Percentiles rank a stretch among this genome's conserved stretches.
These are phyloP conservation scores for Citrus inodora DNA, from an alignment of 345 rosid species.

Conservation along the genomic window DNA sequence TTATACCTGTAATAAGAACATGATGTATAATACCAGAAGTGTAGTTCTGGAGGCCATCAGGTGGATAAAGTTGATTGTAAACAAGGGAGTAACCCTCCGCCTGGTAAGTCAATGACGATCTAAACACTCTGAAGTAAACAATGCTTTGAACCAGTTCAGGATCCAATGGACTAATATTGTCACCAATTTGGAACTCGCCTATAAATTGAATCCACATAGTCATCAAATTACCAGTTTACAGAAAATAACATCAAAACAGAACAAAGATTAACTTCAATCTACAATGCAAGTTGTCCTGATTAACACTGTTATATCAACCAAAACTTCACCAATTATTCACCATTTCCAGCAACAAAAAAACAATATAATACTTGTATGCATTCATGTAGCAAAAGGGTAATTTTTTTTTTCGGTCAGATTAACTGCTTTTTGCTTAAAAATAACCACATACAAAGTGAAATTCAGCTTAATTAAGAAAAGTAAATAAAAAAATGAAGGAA, in stretches of 20 bases:
- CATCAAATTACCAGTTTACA: not conserved
- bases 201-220: constrained; percentile 7
- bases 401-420: not conserved
- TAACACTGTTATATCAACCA: not conserved
- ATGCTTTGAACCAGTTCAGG: constrained; percentile 50
- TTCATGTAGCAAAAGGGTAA: not conserved
- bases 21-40: constrained; percentile 89
- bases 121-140: constrained; percentile 50
- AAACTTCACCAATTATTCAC: not conserved
- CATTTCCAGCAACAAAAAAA: not conserved
- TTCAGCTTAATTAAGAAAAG: not conserved
- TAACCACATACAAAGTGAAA: not conserved
- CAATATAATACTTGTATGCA: not conserved
- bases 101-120: constrained; percentile 22
- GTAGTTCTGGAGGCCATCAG: constrained; percentile 54
- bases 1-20: constrained; percentile 64
- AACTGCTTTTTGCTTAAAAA: not conserved
- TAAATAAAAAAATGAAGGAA: not conserved
- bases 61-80: constrained; percentile 61
- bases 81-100: constrained; percentile 60
- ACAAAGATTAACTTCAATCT: not conserved
- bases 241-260: not conserved
- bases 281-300: not conserved
- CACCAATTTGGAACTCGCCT: constrained; percentile 62
- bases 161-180: constrained; percentile 43